These are phyloP conservation scores for Pythium utonaiense DNA, from an alignment of 352 stramenopile species.

Conservation along the genomic window DNA sequence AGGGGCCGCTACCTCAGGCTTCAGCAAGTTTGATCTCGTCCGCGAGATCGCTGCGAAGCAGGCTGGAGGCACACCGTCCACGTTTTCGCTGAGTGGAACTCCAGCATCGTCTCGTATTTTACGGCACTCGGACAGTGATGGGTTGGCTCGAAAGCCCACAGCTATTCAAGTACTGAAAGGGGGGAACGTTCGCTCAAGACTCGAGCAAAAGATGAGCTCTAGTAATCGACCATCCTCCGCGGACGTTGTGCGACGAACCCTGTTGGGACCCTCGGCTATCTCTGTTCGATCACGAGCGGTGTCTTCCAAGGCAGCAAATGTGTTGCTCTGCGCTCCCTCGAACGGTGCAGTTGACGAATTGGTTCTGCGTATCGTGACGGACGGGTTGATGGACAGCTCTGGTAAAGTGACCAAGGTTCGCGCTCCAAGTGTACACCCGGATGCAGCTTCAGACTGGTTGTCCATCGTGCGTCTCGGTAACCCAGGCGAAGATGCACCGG, in stretches of 20 bases:
- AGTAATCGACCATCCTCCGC: constrained; percentile 20
- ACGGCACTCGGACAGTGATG: constrained; percentile 33
- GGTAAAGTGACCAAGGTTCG: constrained; percentile 53
- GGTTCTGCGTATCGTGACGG: constrained; percentile 80
- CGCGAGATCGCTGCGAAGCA: constrained; percentile 30
- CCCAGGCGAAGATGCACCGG: constrained; percentile 67
- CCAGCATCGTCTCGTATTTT: constrained; percentile 56
- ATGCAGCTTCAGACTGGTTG: constrained; percentile 41
- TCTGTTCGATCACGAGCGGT: constrained; percentile 16
- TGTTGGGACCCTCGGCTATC: constrained; percentile 32
- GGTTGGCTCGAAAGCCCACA: constrained; percentile 30
- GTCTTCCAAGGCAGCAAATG: constrained; percentile 47
- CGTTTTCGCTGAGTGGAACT: constrained; percentile 58
- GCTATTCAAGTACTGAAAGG: constrained; percentile 61
- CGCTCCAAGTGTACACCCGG: constrained; percentile 65
- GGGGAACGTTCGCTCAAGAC: constrained; percentile 45
- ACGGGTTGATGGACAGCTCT: constrained; percentile 67
- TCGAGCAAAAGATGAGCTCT: constrained; percentile 61
- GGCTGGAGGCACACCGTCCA: background rate
- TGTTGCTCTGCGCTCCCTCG: constrained; percentile 86
- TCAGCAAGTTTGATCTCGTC: constrained; percentile 50
- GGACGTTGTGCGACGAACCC: constrained; percentile 43
- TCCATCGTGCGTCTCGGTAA: constrained; percentile 83
- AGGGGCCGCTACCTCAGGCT: constrained; percentile 16
- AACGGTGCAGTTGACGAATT: constrained; percentile 91